Conservation (phyloP, 176 grass and related monocot species). For the Chrysopogon serrulatus region DNA sequence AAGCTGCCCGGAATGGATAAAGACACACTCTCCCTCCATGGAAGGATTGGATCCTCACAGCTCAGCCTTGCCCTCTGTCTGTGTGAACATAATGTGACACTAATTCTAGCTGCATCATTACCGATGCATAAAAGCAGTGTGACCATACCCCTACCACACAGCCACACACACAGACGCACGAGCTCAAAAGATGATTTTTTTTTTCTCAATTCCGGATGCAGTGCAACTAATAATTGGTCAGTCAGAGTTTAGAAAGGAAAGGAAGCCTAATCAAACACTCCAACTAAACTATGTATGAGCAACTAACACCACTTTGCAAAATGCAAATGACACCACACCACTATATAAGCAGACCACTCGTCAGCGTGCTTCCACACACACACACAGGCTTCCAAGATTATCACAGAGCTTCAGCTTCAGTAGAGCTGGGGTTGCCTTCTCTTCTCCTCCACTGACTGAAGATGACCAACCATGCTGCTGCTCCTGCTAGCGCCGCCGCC, state of each 20-base stretch:
- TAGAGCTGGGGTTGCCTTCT: no score
- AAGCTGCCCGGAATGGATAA: background rate
- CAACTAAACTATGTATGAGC: constrained; percentile 1
- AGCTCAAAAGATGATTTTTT: background rate
- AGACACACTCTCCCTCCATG: background rate
- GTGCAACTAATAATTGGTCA: constrained; percentile 25
- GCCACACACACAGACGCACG: background rate
- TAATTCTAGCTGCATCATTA: constrained; percentile 3
- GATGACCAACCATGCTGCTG: background rate
- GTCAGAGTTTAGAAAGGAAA: background rate
- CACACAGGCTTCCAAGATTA: background rate
- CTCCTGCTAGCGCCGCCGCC: background rate
- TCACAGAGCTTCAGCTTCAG: background rate
- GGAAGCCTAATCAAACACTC: constrained; percentile 3
- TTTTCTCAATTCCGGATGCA: background rate
- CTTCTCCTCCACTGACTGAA: background rate
- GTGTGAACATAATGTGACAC: constrained; percentile 3
- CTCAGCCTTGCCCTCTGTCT: background rate
- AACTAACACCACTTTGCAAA: constrained; percentile 11
- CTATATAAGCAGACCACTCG: constrained; percentile 16
- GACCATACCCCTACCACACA: background rate
- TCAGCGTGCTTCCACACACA: background rate
- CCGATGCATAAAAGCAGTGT: constrained; percentile 6
- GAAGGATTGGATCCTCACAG: background rate
- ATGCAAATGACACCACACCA: background rate